These are phyloP conservation scores for Ilex paraguariensis DNA, from an alignment of 305 asterid genomes.

Conservation along the genomic window DNA sequence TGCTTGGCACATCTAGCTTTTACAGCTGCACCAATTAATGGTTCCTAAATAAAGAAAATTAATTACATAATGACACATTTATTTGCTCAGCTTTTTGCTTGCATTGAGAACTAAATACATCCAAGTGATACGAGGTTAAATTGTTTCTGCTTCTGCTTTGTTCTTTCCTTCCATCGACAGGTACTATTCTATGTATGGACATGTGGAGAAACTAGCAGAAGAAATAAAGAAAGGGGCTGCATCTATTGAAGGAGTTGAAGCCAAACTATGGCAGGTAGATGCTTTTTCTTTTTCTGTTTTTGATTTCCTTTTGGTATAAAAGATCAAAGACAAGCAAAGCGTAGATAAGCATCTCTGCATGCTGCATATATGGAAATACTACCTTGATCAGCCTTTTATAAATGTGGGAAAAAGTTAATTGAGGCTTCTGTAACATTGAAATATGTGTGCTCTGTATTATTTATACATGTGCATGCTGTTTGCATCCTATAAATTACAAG, in stretches of 20 bases:
- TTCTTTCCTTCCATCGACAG: conserved; percentile 21
- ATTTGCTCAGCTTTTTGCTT: no score
- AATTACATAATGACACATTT: no score
- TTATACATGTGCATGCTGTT: background rate
- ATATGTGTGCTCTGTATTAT: background rate
- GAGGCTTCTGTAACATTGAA: background rate
- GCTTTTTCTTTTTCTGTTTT: conserved; percentile 4
- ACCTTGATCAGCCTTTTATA: no score
- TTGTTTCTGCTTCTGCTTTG: background rate
- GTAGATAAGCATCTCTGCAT: background rate
- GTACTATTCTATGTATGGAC: conserved; percentile 71
- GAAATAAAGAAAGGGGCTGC: conserved; percentile 81
- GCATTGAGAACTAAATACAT: background rate
- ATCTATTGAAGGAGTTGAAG: conserved; percentile 82
- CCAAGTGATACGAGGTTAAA: background rate
- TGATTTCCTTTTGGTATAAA: conserved; percentile 3
- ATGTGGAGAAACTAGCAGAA: conserved; percentile 75
- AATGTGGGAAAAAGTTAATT: no score
- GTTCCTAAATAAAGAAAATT: no score
- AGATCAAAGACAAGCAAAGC: conserved; percentile 4
- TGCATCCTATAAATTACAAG: no score
- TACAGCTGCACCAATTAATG: background rate
- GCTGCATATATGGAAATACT: background rate
- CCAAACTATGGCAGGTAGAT: conserved; percentile 80
- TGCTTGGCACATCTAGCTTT: background rate